Percentiles rank a stretch among this genome's conserved stretches.
Conservation (phyloP, 139 green algal genomes). For the Chlorella sp. region DNA sequence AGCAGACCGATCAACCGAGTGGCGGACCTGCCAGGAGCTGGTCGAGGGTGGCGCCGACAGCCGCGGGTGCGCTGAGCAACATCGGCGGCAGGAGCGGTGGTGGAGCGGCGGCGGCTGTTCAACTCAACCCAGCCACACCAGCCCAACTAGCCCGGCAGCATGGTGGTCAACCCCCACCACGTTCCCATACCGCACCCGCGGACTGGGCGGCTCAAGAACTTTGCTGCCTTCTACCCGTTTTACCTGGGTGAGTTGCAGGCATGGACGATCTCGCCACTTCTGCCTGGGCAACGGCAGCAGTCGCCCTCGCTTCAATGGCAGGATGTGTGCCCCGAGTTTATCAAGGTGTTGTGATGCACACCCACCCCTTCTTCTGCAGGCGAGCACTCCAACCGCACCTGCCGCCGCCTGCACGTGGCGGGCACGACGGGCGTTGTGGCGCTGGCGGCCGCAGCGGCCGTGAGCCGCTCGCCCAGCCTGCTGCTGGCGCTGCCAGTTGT, state of each 20-base stretch:
- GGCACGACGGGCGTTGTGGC: slow-evolving; percentile 27
- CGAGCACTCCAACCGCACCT: slow-evolving; percentile 38
- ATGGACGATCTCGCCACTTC: background rate
- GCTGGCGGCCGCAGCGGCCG: background rate
- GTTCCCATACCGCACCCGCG: background rate
- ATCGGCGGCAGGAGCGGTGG: no score
- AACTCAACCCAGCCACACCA: background rate
- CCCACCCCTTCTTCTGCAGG: background rate
- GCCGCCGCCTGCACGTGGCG: slow-evolving; percentile 37
- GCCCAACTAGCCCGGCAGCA: background rate
- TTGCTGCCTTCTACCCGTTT: slow-evolving; percentile 31
- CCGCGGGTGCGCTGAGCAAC: background rate
- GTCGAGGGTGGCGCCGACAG: background rate
- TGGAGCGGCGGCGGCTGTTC: no score
- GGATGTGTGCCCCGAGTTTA: background rate
- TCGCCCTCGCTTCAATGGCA: background rate
- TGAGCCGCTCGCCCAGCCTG: background rate
- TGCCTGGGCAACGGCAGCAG: background rate
- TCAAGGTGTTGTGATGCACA: background rate
- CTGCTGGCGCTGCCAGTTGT: slow-evolving; percentile 8
- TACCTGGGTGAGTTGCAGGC: slow-evolving; percentile 24
- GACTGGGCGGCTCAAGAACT: background rate
- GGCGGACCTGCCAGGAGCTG: background rate
- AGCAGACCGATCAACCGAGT: background rate
- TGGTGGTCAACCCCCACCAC: slow-evolving; percentile 20